Conservation (phyloP, 345 rosid species). For the Salix viminalis region DNA sequence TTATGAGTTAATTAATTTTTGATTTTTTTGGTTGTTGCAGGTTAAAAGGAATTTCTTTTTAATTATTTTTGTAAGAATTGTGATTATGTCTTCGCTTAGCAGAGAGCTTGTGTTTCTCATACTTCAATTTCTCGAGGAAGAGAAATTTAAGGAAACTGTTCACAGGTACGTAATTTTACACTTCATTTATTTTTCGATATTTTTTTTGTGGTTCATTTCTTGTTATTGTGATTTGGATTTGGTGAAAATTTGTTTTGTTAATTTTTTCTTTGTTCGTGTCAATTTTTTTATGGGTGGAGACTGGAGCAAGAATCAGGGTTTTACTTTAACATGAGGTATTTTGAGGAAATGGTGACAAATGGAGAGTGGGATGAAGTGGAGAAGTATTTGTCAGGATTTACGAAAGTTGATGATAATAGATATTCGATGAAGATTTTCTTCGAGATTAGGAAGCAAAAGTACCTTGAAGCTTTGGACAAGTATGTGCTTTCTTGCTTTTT, state of each 20-base stretch:
- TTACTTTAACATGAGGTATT: constrained; percentile 74
- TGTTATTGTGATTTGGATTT: not conserved
- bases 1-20: constrained; percentile 16
- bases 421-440: constrained; percentile 93
- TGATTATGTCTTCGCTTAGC: constrained; percentile 68
- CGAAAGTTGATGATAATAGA: constrained; percentile 71
- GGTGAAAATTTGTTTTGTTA: constrained; percentile 6
- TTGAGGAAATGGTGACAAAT: constrained; percentile 82
- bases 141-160: constrained; percentile 74
- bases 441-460: constrained; percentile 88
- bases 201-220: not conserved
- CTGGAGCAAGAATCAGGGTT: constrained; percentile 89
- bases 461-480: constrained; percentile 87
- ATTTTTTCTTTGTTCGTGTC: not conserved
- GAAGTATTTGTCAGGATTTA: constrained; percentile 77
- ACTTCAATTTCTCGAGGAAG: constrained; percentile 87
- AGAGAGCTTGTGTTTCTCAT: constrained; percentile 83
- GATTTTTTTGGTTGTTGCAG: not conserved
- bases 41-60: not conserved
- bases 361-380: constrained; percentile 94
- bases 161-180: constrained; percentile 43
- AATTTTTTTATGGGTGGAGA: constrained; percentile 26
- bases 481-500: constrained; percentile 25
- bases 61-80: not conserved
- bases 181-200: not conserved